phyloP scores from a whole-genome alignment of 2,329 filamentous ascomycete species.

The Penicillium hesseltinei region DNA sequence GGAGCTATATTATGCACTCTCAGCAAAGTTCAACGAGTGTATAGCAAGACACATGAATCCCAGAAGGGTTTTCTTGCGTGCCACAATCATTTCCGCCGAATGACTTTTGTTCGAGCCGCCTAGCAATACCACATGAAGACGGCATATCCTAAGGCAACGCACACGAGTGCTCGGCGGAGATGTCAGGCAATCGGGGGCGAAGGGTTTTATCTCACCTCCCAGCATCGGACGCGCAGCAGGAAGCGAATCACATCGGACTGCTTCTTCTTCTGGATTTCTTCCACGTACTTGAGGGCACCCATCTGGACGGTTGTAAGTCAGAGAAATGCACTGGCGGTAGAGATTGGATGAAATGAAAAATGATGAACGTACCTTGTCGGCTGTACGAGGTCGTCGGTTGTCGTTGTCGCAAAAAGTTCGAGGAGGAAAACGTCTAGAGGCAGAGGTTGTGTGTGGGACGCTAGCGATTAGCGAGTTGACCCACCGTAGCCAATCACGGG shows the following conservation, averaged over 20 bases:
- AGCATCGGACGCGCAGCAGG: slow-evolving; percentile 98
- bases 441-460: slow-evolving; percentile 44
- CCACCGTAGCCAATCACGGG: slow-evolving; percentile 24
- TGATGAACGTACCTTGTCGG: slow-evolving; percentile 44
- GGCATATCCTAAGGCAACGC: slow-evolving; percentile 35
- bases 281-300: slow-evolving; percentile 99
- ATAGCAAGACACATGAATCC: slow-evolving; percentile 66
- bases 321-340: slow-evolving; percentile 12
- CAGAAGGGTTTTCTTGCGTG: slow-evolving; percentile 33
- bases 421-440: slow-evolving; percentile 30
- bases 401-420: slow-evolving; percentile 43
- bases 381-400: slow-evolving; percentile 44
- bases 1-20: slow-evolving; percentile 99
- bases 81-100: slow-evolving; percentile 48
- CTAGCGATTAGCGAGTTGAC: slow-evolving; percentile 39
- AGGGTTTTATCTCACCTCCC: slow-evolving; percentile 69
- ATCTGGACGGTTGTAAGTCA: slow-evolving; percentile 57
- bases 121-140: slow-evolving; percentile 31
- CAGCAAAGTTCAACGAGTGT: slow-evolving; percentile 99
- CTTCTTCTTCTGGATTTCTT: slow-evolving; percentile 99
- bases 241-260: slow-evolving; percentile 99
- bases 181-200: slow-evolving; percentile 37
- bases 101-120: slow-evolving; percentile 32
- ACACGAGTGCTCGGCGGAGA: slow-evolving; percentile 38
- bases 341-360: not conserved